Base-by-base conservation (phyloP, 1,139 yeast genomes). In the Scheffersomyces segobiensis region DNA sequence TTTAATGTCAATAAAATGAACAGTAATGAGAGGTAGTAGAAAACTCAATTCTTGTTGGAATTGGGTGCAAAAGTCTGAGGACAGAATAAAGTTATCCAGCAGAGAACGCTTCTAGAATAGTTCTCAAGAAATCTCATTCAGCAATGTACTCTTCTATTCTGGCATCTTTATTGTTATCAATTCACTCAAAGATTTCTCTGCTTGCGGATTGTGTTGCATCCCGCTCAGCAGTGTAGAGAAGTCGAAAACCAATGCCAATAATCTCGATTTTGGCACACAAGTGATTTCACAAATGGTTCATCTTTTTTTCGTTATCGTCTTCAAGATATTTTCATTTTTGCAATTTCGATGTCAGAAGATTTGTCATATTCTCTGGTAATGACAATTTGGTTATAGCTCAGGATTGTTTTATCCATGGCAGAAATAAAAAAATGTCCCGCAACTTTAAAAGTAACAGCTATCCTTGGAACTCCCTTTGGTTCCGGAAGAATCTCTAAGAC, bases 61-160 rank as follows among this genome's bases (percentile, higher is more conserved):
- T 10, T 32, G 42, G 42, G 42, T 32, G 17, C 42, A 32, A 32
- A 32, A 32, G 32, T 24, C 5, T 4, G 18, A 65, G 7, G 67
- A 65, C 53, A 58, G 63, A 14, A 24, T 3, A 24, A 24, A 24
- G 5, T 22, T n/a, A n/a, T n/a, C n/a, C n/a, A n/a, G n/a, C n/a
- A n/a, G n/a, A n/a, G 17, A 12, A 32, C 5, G 12, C 42, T 5
- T 32, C 42, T 32, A 14, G 17, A 10, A 32, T 10, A 12, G 42
- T 5, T 10, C 42, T 32, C 42, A 32, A 32, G 42, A 12, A 32
- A 12, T 32, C 17, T 32, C 42, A 17, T 32, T 32, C 12, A 17
- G 14, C 12, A 8, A 32, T 32, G 42, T 32, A 32, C 42, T 32
- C 42, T 17, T 32, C 17, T 32, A 8, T 32, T 10, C 17, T 32